phyloP scores from a whole-genome alignment of 192 early-diverging fungal species.

The Gaertneriomyces semiglobifer region DNA sequence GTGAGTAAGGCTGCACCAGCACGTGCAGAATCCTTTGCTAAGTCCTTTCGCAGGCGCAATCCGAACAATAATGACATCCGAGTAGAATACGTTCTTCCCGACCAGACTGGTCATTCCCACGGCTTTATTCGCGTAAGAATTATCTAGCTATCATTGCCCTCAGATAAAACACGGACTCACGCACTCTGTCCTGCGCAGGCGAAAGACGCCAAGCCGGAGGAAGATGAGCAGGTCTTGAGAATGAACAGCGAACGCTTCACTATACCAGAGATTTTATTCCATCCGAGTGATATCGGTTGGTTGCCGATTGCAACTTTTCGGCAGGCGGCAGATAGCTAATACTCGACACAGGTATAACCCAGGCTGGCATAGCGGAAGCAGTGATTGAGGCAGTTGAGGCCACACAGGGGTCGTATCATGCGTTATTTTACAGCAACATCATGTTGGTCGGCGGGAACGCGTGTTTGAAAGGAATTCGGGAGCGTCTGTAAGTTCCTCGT shows the following conservation, averaged over 20 bases:
- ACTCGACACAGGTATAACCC: constrained; percentile 38
- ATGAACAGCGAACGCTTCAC: constrained; percentile 76
- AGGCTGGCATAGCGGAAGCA: constrained; percentile 68
- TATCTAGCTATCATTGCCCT: background rate
- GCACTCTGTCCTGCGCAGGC: background rate
- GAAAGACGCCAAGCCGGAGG: background rate
- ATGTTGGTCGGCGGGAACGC: constrained; percentile 68
- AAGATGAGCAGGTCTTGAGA: constrained; percentile 48
- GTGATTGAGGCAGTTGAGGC: constrained; percentile 47
- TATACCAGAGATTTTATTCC: constrained; percentile 70
- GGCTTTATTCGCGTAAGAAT: constrained; percentile 54
- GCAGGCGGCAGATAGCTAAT: background rate
- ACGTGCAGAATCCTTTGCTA: background rate
- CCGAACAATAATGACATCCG: background rate
- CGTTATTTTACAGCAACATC: constrained; percentile 65
- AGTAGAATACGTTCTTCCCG: constrained; percentile 67
- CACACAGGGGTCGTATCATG: constrained; percentile 40
- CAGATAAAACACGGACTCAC: background rate
- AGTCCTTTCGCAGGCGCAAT: too few relatives aligned
- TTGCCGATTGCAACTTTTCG: background rate
- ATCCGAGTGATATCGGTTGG: constrained; percentile 70
- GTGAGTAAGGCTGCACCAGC: constrained; percentile 3
- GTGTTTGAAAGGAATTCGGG: constrained; percentile 56
- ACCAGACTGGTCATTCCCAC: constrained; percentile 48
- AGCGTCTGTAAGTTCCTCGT: constrained; percentile 50